These are phyloP conservation scores for Fusarium sp. DNA, from an alignment of 2,329 filamentous ascomycete species.

Conservation along the genomic window DNA sequence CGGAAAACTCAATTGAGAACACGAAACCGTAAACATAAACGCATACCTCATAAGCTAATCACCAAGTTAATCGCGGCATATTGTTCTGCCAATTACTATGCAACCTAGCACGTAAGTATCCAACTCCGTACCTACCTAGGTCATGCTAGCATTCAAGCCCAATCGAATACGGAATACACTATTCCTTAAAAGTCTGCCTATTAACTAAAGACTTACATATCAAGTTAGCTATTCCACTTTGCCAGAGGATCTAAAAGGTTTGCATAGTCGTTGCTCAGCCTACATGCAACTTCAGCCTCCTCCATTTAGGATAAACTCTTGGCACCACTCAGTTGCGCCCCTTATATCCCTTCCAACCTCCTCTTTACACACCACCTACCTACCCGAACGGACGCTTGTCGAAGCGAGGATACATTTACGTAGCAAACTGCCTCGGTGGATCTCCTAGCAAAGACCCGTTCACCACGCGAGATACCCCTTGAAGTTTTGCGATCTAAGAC, in stretches of 20 bases:
- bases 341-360: constrained; percentile 6
- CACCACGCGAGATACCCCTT: constrained; percentile 36
- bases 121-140: too few species aligned
- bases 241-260: neutral
- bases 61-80: too few species aligned
- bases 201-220: neutral
- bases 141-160: too few species aligned
- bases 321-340: constrained; percentile 1
- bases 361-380: neutral
- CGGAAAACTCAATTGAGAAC: neutral
- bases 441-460: constrained; percentile 5
- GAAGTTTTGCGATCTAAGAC: constrained; percentile 1
- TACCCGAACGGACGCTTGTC: neutral
- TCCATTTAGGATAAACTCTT: constrained; percentile 6
- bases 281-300: constrained; percentile 23
- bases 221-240: neutral
- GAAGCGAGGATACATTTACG: constrained; percentile 2
- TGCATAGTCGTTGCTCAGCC: constrained; percentile 1
- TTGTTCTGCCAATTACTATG: too few species aligned
- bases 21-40: too few species aligned
- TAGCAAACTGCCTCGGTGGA: constrained; percentile 7
- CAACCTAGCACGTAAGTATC: too few species aligned
- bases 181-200: neutral
- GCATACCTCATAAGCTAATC: too few species aligned
- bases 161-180: neutral